Conservation (phyloP, 2,329 filamentous ascomycete genomes). For the Whalleya microplaca region DNA sequence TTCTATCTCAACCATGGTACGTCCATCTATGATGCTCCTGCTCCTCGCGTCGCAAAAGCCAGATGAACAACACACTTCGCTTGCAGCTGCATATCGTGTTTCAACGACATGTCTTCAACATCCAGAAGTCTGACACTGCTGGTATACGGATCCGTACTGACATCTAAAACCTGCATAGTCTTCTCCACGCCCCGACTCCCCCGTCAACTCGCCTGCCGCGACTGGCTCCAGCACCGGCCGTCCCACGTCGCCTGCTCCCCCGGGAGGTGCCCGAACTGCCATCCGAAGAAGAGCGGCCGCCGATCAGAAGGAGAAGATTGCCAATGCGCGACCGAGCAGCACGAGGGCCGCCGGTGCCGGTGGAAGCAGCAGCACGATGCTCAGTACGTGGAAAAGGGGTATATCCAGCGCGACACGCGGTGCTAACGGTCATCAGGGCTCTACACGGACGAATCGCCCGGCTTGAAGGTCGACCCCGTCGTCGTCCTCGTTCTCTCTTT, state of each 20-base stretch:
- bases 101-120: neutral
- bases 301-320: constrained; percentile 95
- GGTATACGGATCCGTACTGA: constrained; percentile 8
- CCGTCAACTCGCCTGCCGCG: constrained; percentile 58
- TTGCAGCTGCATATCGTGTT: neutral
- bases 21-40: constrained; percentile 2
- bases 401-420: neutral
- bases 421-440: constrained; percentile 61
- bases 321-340: constrained; percentile 89
- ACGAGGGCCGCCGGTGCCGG: constrained; percentile 93
- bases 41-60: neutral
- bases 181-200: constrained; percentile 64
- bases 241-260: constrained; percentile 83
- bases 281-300: constrained; percentile 94
- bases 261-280: constrained; percentile 91
- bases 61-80: neutral
- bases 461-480: constrained; percentile 96
- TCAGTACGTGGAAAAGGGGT: constrained; percentile 67
- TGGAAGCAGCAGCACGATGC: constrained; percentile 96
- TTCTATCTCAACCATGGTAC: constrained; percentile 28
- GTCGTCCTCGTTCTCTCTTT: constrained; percentile 95
- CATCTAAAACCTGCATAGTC: constrained; percentile 45
- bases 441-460: constrained; percentile 98
- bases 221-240: constrained; percentile 74
- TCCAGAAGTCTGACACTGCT: neutral